Evolutionary conservation across 1,284 basidiomycete genomes (phyloP).

Genomic region (Ustilago esculenta): DNA sequence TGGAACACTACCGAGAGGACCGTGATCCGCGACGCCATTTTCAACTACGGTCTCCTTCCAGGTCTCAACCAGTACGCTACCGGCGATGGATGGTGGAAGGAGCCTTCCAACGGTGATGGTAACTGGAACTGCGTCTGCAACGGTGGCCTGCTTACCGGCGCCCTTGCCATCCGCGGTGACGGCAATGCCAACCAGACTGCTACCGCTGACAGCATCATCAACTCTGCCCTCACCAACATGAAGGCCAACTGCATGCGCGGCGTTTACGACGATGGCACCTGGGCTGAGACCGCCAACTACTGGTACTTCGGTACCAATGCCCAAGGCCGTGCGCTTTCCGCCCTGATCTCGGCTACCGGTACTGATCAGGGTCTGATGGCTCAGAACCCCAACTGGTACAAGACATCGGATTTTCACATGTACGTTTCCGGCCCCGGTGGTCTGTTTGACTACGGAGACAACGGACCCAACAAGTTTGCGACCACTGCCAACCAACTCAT

Average conservation of each 20-base stretch:
- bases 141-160: conserved; percentile 84
- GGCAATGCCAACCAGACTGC: conserved; percentile 80
- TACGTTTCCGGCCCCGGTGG: conserved; percentile 84
- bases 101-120: conserved; percentile 70
- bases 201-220: conserved; percentile 74
- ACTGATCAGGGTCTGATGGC: conserved; percentile 79
- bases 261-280: conserved; percentile 80
- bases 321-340: conserved; percentile 87
- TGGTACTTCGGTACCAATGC: conserved; percentile 78
- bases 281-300: conserved; percentile 89
- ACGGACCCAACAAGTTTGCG: conserved; percentile 93
- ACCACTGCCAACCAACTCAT: conserved; percentile 66
- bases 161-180: conserved; percentile 81
- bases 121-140: conserved; percentile 99
- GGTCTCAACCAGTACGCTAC: conserved; percentile 70
- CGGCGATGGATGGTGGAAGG: conserved; percentile 70
- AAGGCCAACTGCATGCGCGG: conserved; percentile 79
- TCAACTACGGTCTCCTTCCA: conserved; percentile 74
- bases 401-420: conserved; percentile 90
- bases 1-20: conserved; percentile 80
- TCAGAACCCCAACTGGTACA: conserved; percentile 70
- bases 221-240: conserved; percentile 80
- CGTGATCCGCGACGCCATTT: conserved; percentile 78
- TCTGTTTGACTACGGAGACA: conserved; percentile 90
- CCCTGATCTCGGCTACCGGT: conserved; percentile 86